phyloP scores from a whole-genome alignment of 306 rosid species.

The Canavalia gladiata region DNA sequence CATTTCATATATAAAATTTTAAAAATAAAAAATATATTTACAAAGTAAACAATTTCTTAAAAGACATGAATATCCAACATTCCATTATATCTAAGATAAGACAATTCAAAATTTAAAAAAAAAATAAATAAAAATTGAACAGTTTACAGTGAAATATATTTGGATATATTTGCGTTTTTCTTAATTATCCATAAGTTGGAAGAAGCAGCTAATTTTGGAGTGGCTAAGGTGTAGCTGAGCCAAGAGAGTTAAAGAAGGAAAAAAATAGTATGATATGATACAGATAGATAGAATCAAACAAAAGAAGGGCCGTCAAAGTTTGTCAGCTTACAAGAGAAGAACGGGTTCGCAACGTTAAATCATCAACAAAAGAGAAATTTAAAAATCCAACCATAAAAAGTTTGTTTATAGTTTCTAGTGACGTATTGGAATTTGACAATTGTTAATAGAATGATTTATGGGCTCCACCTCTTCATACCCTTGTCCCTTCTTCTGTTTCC shows the following conservation, averaged over 20 bases:
- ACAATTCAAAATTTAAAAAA: too few species aligned
- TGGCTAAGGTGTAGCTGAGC: slow-evolving; percentile 27
- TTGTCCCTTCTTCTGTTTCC: slow-evolving; percentile 64
- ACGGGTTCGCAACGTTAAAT: slow-evolving; percentile 63
- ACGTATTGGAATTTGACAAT: slow-evolving; percentile 66
- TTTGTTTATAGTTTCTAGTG: slow-evolving; percentile 51
- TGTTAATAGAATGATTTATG: slow-evolving; percentile 58
- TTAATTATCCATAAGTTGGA: not conserved
- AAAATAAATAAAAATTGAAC: too few species aligned
- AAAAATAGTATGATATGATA: not conserved
- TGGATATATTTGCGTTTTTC: too few species aligned
- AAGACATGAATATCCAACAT: too few species aligned
- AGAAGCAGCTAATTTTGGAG: not conserved
- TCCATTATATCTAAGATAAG: too few species aligned
- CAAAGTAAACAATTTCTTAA: too few species aligned
- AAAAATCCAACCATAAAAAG: slow-evolving; percentile 51
- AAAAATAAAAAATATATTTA: too few species aligned
- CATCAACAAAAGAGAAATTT: slow-evolving; percentile 40
- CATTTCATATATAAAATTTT: too few species aligned
- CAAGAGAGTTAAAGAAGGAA: not conserved
- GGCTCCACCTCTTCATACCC: slow-evolving; percentile 57
- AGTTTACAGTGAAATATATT: too few species aligned
- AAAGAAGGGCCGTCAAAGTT: slow-evolving; percentile 66
- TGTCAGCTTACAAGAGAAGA: slow-evolving; percentile 63
- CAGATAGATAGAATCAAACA: slow-evolving; percentile 63